Base-by-base conservation (phyloP, 805 yeast species). In the Saccharomyces jurei region DNA sequence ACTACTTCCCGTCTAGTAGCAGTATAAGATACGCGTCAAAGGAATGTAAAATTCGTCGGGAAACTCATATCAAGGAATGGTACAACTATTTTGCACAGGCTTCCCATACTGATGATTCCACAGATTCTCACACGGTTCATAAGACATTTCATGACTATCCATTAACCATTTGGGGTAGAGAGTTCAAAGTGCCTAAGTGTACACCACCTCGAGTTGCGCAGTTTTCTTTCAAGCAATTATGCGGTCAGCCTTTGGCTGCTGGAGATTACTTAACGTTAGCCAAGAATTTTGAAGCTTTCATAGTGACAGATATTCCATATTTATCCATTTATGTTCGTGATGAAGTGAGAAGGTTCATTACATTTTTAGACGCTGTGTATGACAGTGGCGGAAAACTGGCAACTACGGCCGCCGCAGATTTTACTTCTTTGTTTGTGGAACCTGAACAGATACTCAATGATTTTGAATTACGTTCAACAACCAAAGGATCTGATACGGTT, bases 361-460 rank as follows among this genome's bases (percentile, higher is more conserved):
- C 96, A 0, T 94, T 94, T 63, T 71, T 94, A 53, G 99, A 94
- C 69, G 97, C 99, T 0, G 95, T 91, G 3, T 94, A 94, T 68
- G 98, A 94, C 69, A 86, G 86, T 53, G 91, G 89, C 61, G 87
- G 95, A 9, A 79, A 90, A 64, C 73, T 94, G 14, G 96, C 96
- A 1, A 92, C 90, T 32, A 89, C 97, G 0, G 86, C 90, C 0
- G 96, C 87, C 1, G 91, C 90, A 9, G 86, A 89, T 25, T 92
- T 90, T 66, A 82, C 83, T 48, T 86, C 86, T 56, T 78, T 94
- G 50, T 91, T 94, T 70, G 96, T 88, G 17, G 96, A 90, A 62
- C 87, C 90, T 1, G 88, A 85, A 60, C 78, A 75, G 50, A 74
- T 72, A 63, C 63, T 65, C 69, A 75, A 66, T 58, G 68, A 67